A percentile compares a stretch with the other conserved stretches of the same genome.
These are phyloP conservation scores for Ophiocordyceps camponoti-saundersi DNA, from an alignment of 2,329 filamentous ascomycete genomes.

Conservation along the genomic window DNA sequence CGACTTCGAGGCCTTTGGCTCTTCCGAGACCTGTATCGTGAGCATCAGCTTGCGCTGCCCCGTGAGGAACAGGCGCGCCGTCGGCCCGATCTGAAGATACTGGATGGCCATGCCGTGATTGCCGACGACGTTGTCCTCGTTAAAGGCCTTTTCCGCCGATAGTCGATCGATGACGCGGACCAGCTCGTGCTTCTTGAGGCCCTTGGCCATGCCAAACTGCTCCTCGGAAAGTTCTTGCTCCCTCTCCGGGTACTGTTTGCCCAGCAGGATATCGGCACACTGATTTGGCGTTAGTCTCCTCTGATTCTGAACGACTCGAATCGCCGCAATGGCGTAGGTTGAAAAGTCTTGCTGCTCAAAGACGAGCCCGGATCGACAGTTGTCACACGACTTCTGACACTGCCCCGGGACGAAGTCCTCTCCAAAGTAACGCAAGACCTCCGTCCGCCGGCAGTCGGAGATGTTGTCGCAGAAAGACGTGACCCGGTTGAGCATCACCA, in stretches of 20 bases:
- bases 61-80: slow-evolving; percentile 23
- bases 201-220: slow-evolving; percentile 51
- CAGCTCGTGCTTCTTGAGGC: slow-evolving; percentile 57
- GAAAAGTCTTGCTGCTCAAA: slow-evolving; percentile 68
- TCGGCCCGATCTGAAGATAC: slow-evolving; percentile 42
- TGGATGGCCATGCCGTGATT: slow-evolving; percentile 50
- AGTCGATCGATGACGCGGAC: slow-evolving; percentile 73
- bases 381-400: slow-evolving; percentile 71
- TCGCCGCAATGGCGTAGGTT: slow-evolving; percentile 50
- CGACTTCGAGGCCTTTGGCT: slow-evolving; percentile 14
- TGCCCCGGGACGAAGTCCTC: slow-evolving; percentile 59
- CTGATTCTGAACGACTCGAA: slow-evolving; percentile 49
- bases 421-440: slow-evolving; percentile 87
- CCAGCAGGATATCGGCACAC: slow-evolving; percentile 71
- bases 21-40: slow-evolving; percentile 20
- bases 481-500: slow-evolving; percentile 71
- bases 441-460: slow-evolving; percentile 70
- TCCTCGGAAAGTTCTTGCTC: slow-evolving; percentile 34
- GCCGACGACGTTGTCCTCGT: slow-evolving; percentile 42
- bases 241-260: slow-evolving; percentile 43
- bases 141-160: slow-evolving; percentile 54
- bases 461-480: slow-evolving; percentile 80
- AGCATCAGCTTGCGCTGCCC: slow-evolving; percentile 28
- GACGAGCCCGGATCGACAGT: slow-evolving; percentile 56
- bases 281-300: slow-evolving; percentile 54